phyloP scores from a whole-genome alignment of 140 eudicot genomes.

The Anethum foeniculum region DNA sequence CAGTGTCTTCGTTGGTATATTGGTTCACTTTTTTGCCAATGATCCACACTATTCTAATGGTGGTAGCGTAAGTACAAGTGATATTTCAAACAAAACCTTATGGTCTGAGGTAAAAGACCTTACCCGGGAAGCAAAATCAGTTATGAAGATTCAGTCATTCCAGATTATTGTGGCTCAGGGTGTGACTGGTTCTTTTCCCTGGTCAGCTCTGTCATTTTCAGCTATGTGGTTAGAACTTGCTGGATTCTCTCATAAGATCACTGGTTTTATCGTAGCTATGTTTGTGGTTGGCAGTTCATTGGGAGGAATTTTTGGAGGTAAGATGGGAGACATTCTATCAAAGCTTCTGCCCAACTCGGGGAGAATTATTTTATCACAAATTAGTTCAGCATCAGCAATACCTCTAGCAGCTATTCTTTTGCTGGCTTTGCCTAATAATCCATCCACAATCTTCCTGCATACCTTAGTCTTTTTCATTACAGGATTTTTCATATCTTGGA shows the following conservation, averaged over 20 bases:
- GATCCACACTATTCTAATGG: slow-evolving; percentile 72
- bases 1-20: slow-evolving; percentile 70
- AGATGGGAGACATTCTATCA: slow-evolving; percentile 71
- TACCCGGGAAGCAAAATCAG: slow-evolving; percentile 55
- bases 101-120: slow-evolving; percentile 46
- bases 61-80: slow-evolving; percentile 10
- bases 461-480: slow-evolving; percentile 48
- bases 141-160: slow-evolving; percentile 62
- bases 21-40: slow-evolving; percentile 62
- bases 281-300: slow-evolving; percentile 68
- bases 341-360: slow-evolving; percentile 65
- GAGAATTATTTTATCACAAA: slow-evolving; percentile 73
- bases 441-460: slow-evolving; percentile 47
- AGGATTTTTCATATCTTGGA: slow-evolving; percentile 92
- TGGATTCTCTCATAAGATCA: slow-evolving; percentile 69
- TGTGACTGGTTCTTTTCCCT: slow-evolving; percentile 91
- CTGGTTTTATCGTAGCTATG: slow-evolving; percentile 57
- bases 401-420: slow-evolving; percentile 80
- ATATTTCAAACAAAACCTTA: slow-evolving; percentile 30
- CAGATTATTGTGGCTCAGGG: slow-evolving; percentile 96
- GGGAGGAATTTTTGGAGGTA: slow-evolving; percentile 94
- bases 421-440: slow-evolving; percentile 52
- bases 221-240: slow-evolving; percentile 96
- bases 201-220: slow-evolving; percentile 98
- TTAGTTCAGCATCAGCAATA: slow-evolving; percentile 81